A percentile compares a stretch with the other conserved stretches of the same genome.
Conservation (phyloP, 2,329 filamentous ascomycete species). For the Neopestalotiopsis sp. region DNA sequence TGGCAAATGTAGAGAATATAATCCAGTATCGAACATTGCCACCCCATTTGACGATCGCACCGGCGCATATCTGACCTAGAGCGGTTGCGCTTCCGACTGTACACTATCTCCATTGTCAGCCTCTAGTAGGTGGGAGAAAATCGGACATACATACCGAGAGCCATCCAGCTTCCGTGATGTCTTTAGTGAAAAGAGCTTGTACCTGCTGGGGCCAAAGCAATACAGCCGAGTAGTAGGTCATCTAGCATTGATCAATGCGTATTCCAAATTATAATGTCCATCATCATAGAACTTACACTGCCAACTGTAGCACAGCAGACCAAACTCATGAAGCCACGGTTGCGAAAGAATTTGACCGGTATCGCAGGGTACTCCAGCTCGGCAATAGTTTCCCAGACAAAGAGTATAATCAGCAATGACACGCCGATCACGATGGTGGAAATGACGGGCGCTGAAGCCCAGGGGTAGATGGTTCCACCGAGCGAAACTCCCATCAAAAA, state of each 20-base stretch:
- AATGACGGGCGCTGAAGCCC: slow-evolving; percentile 47
- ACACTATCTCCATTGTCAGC: slow-evolving; percentile 24
- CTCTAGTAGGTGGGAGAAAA: no score
- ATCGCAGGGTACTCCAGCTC: slow-evolving; percentile 43
- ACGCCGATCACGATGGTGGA: slow-evolving; percentile 42
- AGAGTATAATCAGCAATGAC: slow-evolving; percentile 39
- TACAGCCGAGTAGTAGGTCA: slow-evolving; percentile 41
- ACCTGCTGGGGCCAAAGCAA: slow-evolving; percentile 44
- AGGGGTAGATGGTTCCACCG: slow-evolving; percentile 48
- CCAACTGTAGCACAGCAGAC: slow-evolving; percentile 42
- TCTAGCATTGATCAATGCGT: slow-evolving; percentile 24
- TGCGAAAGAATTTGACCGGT: slow-evolving; percentile 43
- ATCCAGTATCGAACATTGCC: slow-evolving; percentile 43
- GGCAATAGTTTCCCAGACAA: slow-evolving; percentile 42
- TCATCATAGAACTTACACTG: slow-evolving; percentile 27
- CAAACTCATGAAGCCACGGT: slow-evolving; percentile 42
- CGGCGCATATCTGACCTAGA: slow-evolving; percentile 40
- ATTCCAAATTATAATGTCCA: not conserved
- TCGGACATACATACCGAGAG: slow-evolving; percentile 32
- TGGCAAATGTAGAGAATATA: slow-evolving; percentile 42
- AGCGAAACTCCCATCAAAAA: slow-evolving; percentile 54
- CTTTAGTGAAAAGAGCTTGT: slow-evolving; percentile 38
- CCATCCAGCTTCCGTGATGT: slow-evolving; percentile 42
- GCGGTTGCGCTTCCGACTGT: slow-evolving; percentile 41
- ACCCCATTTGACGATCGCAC: slow-evolving; percentile 39